Conservation (phyloP, 2,329 filamentous ascomycete species). For the Calonectria honghensis region DNA sequence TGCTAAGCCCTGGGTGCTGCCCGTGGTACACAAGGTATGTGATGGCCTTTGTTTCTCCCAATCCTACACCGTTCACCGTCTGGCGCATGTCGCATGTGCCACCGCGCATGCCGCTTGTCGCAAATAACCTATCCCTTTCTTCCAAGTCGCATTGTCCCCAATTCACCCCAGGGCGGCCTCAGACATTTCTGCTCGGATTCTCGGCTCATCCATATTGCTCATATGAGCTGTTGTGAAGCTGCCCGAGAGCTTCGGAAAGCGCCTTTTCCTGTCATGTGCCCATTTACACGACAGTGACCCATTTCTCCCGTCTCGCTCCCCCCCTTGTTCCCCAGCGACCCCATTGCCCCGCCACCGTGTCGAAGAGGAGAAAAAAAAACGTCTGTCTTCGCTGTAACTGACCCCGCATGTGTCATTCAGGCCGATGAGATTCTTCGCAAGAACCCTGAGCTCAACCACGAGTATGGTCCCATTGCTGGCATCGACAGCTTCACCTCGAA, state of each 20-base stretch:
- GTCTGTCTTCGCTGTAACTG: conserved; percentile 46
- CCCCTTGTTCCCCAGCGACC: conserved; percentile 43
- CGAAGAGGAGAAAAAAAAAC: conserved; percentile 20
- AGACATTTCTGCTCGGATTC: conserved; percentile 21
- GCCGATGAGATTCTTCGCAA: conserved; percentile 92
- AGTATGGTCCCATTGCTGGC: conserved; percentile 97
- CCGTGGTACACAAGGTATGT: conserved; percentile 94
- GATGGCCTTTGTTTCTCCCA: conserved; percentile 29
- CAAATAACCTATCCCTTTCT: conserved; percentile 21
- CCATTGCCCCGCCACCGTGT: conserved; percentile 39
- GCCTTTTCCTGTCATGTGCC: conserved; percentile 49
- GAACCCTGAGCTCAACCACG: conserved; percentile 95
- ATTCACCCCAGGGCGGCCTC: conserved; percentile 36
- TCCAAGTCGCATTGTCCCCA: conserved; percentile 34
- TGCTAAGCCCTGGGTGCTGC: conserved; percentile 97
- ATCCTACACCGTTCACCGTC: conserved; percentile 33
- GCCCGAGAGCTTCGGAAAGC: conserved; percentile 39
- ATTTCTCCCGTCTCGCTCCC: conserved; percentile 40
- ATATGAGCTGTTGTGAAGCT: conserved; percentile 36
- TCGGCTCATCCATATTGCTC: conserved; percentile 25
- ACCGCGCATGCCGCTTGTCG: conserved; percentile 27
- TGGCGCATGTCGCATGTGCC: conserved; percentile 31
- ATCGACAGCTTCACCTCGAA: conserved; percentile 89
- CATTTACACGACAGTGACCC: conserved; percentile 40
- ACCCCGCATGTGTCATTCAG: conserved; percentile 68